Evolutionary conservation across 2,329 filamentous ascomycete genomes (phyloP).

Genomic region (Hymenoscyphus occultus): DNA sequence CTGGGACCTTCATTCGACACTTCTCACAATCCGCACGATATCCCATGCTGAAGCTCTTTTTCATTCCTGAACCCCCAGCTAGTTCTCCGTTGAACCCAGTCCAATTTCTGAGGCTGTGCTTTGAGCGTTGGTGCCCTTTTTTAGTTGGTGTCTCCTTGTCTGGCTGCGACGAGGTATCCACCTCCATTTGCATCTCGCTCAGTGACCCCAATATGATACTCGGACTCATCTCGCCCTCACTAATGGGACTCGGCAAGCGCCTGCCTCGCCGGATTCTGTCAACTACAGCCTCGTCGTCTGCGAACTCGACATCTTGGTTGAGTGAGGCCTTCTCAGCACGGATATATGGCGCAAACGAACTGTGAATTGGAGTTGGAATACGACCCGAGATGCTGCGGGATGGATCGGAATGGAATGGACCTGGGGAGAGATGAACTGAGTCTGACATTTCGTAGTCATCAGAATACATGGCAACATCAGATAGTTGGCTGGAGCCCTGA

Average conservation of each 20-base stretch:
- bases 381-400: slow-evolving; percentile 31
- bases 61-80: slow-evolving; percentile 47
- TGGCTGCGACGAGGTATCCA: slow-evolving; percentile 23
- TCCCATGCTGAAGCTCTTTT: slow-evolving; percentile 73
- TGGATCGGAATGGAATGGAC: slow-evolving; percentile 31
- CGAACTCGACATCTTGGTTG: slow-evolving; percentile 23
- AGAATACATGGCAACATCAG: slow-evolving; percentile 27
- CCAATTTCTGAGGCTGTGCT: slow-evolving; percentile 35
- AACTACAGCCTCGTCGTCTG: slow-evolving; percentile 30
- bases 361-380: slow-evolving; percentile 38
- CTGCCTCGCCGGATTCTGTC: slow-evolving; percentile 30
- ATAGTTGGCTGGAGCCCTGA: slow-evolving; percentile 28
- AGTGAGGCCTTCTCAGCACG: slow-evolving; percentile 26
- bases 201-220: slow-evolving; percentile 32
- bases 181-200: slow-evolving; percentile 36
- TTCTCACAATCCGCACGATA: slow-evolving; percentile 77
- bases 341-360: slow-evolving; percentile 32
- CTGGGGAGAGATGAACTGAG: slow-evolving; percentile 32
- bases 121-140: slow-evolving; percentile 35
- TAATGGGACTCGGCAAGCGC: slow-evolving; percentile 37
- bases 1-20: slow-evolving; percentile 69
- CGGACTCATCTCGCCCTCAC: slow-evolving; percentile 36
- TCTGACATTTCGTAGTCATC: slow-evolving; percentile 37
- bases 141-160: slow-evolving; percentile 31
- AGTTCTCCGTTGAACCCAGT: slow-evolving; percentile 29